phyloP scores from a whole-genome alignment of 1,284 basidiomycete genomes.

The Athelia sp. region DNA sequence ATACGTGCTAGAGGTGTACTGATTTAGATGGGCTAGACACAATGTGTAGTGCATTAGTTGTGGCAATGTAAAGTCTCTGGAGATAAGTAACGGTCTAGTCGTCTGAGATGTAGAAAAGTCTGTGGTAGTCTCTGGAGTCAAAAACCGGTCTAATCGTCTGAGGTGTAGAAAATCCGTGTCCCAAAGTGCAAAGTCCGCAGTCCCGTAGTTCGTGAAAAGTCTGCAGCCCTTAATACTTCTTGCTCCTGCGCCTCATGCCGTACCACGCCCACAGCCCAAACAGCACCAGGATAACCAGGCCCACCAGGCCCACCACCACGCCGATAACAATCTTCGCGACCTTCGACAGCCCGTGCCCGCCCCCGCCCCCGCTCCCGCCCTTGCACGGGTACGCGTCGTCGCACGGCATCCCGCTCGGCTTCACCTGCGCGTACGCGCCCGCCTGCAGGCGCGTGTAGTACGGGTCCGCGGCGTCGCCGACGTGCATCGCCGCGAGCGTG shows the following conservation, averaged over 20 bases:
- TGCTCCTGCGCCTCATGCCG: neutral
- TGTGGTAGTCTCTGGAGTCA: too few species aligned
- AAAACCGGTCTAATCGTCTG: too few species aligned
- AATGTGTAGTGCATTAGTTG: too few species aligned
- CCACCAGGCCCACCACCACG: constrained; percentile 57
- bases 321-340: constrained; percentile 71
- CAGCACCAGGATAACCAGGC: constrained; percentile 47
- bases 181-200: too few species aligned
- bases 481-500: constrained; percentile 73
- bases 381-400: constrained; percentile 61
- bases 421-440: constrained; percentile 59
- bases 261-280: constrained; percentile 37
- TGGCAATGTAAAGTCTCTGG: too few species aligned
- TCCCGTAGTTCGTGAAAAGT: too few species aligned
- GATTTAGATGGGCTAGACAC: constrained; percentile 21
- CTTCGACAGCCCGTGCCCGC: constrained; percentile 39
- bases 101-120: too few species aligned
- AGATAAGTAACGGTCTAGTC: too few species aligned
- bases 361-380: constrained; percentile 41
- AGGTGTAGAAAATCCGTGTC: too few species aligned
- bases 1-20: constrained; percentile 87
- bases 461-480: constrained; percentile 67
- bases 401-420: constrained; percentile 69
- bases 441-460: constrained; percentile 68
- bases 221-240: neutral